Base-by-base conservation (phyloP, 176 grass and related monocot genomes). In the Raddia guianensis region DNA sequence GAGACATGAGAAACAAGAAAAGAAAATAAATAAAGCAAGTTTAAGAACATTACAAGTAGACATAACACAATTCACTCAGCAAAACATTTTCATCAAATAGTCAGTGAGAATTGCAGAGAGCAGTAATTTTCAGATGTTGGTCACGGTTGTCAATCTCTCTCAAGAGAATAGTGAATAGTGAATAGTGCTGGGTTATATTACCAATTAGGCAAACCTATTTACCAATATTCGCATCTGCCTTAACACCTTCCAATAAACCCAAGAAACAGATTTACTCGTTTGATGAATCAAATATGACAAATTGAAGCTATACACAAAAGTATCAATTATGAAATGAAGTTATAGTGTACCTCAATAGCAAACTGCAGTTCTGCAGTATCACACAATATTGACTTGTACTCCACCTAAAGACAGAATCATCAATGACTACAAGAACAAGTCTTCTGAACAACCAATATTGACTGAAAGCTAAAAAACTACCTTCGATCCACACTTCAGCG, bases 401-500 rank as follows among this genome's bases (percentile, higher is more conserved):
- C 96, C 82, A 90, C 90, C 96, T 99, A 88, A 86, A 68, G 78
- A 83, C 12, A 42, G 6, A 73, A 78, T 82, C 42, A 78, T 62
- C n/a, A 84, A 71, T 9, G 57, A 49, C 45, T 74, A 84, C 49
- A 12, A 32, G 61, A 79, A 65, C 21, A 63, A 65, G 21, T 34
- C 43, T 76, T 63, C 49, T 12, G 49, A 59, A 21, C 9, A 18
- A 64, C 56, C 51, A 78, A 59, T 27, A 73, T 59, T 58, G 57
- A 81, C 53, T 58, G 57, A 81, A 76, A 33, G 33, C 7, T 49
- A 45, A 44, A 64, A 65, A 65, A 86, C 12, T 86, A 99, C 92
- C 96, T 99, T 99, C 34, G 84, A 91, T 77, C 92, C 92, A 85
- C 90, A 99, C 77, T 90, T 95, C 50, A 88, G 73, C 33, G 92